Conservation (phyloP, 495 filamentous ascomycete species). For the Aspergillus ostianus region DNA sequence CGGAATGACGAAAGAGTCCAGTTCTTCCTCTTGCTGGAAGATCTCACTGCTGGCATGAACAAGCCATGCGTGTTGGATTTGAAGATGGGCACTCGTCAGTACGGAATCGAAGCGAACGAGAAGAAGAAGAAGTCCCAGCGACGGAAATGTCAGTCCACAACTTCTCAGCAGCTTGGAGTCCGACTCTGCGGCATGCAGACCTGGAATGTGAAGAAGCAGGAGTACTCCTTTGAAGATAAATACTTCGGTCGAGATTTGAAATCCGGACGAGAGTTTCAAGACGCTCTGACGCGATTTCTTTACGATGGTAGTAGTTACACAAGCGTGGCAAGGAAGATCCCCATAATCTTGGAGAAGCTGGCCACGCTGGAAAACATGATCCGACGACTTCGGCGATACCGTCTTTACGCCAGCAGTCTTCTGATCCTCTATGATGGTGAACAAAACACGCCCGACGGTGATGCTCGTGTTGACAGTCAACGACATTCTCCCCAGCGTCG, state of each 20-base stretch:
- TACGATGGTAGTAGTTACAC: slow-evolving; percentile 82
- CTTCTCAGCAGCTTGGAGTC: slow-evolving; percentile 86
- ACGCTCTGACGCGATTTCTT: slow-evolving; percentile 83
- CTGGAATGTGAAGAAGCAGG: slow-evolving; percentile 82
- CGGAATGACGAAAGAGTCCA: slow-evolving; percentile 71
- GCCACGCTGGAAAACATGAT: slow-evolving; percentile 80
- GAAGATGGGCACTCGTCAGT: slow-evolving; percentile 99
- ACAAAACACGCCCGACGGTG: slow-evolving; percentile 20
- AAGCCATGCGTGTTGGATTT: slow-evolving; percentile 94
- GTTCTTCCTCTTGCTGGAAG: slow-evolving; percentile 93
- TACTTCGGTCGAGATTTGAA: slow-evolving; percentile 92
- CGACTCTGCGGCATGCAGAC: slow-evolving; percentile 94
- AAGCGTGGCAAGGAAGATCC: slow-evolving; percentile 80
- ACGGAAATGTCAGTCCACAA: slow-evolving; percentile 88
- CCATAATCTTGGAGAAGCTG: slow-evolving; percentile 80
- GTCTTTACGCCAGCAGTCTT: slow-evolving; percentile 93
- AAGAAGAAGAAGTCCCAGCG: slow-evolving; percentile 93
- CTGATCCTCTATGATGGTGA: slow-evolving; percentile 93
- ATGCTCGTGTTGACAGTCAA: slow-evolving; percentile 12
- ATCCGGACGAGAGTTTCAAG: slow-evolving; percentile 85
- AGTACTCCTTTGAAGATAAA: slow-evolving; percentile 91
- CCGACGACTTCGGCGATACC: slow-evolving; percentile 72
- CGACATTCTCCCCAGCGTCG: slow-evolving; percentile 24
- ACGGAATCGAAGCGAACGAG: slow-evolving; percentile 87
- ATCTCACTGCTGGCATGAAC: slow-evolving; percentile 95